A percentile compares a stretch with the other conserved stretches of the same genome.
Conservation (phyloP, 1,284 basidiomycete genomes). For the Agroathelia rolfsii region DNA sequence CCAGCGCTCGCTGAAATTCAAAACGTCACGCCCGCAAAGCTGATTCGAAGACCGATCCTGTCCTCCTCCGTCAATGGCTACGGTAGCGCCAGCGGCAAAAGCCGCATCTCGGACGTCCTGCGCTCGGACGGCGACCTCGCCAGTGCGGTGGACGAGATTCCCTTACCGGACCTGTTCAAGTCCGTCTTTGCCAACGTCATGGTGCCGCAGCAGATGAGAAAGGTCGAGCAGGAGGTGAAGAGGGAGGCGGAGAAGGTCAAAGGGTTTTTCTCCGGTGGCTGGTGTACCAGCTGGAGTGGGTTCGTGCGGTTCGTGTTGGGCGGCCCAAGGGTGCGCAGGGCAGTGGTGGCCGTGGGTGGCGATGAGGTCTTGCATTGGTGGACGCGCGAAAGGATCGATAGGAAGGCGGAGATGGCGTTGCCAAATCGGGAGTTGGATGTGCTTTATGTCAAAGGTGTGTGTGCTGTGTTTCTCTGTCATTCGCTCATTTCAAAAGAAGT, state of each 20-base stretch:
- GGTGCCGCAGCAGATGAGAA: background rate
- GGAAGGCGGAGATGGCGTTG: conserved; percentile 40
- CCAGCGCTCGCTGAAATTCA: conserved; percentile 14
- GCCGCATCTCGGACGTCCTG: background rate
- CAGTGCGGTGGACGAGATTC: no score
- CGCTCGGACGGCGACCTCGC: no score
- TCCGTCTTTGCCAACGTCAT: no score
- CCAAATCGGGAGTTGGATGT: conserved; percentile 52
- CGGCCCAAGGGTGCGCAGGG: conserved; percentile 6
- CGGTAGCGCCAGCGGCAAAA: conserved; percentile 18
- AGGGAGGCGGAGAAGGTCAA: conserved; percentile 16
- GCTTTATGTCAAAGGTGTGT: conserved; percentile 46
- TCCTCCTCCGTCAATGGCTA: conserved; percentile 19
- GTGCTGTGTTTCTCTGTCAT: conserved; percentile 2
- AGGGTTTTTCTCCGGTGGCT: conserved; percentile 13
- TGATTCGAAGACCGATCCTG: conserved; percentile 42
- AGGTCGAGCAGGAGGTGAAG: conserved; percentile 8
- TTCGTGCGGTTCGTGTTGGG: conserved; percentile 8
- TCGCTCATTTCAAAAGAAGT: conserved; percentile 1
- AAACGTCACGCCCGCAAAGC: conserved; percentile 26
- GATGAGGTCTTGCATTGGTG: conserved; percentile 37
- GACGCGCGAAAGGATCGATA: conserved; percentile 43
- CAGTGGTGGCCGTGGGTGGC: conserved; percentile 8
- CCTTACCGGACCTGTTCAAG: no score
- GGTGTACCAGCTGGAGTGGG: no score